Evolutionary conservation across 352 stramenopile species (phyloP), one percentile per base, ranked within the genome.

Genomic region (Globisporangium uncinulatum): DNA sequence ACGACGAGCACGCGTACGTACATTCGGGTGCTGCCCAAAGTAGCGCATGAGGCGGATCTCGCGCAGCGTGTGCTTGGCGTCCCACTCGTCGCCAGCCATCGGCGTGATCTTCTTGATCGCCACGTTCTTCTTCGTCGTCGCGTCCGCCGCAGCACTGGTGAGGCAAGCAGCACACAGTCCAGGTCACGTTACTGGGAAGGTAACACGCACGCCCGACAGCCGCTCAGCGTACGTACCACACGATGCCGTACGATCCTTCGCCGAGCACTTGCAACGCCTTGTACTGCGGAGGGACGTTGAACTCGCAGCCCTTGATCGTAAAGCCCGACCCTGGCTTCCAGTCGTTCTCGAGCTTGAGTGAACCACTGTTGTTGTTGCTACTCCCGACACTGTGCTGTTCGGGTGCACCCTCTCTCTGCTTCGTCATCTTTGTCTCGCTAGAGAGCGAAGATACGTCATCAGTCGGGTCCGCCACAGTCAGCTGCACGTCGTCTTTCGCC

Each of bases 71-170:
- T 96, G 80, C 37, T 94, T 97, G 8, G 86, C 88, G 54, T 96
- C 86, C 69, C 83, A 93, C 45, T 94, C 81, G 48, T 92, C 81
- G 13, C 88, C 78, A 7, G 87, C 86, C 87, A 97, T 97, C 20
- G 88, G 89, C 21, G 74, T 92, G 66, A 96, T 96, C 64, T 97
- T 97, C 71, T 97, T 97, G 67, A 97, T 96, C 31, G 89, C 91
- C 42, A 97, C 71, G 45, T 94, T 90, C 55, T 91, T 74, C 48
- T 87, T 66, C 14, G 83, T 93, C 41, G 80, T 59, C 21, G 70
- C 68, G 73, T 96, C 93, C 45, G 72, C 84, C 21, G 88, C 89
- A 8, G 81, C 82, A 50, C 81, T 89, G 45, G 42, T 55, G 69
- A 32, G 1, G 54, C 6, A 53, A 29, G 24, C 13, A 46, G 44